Evolutionary conservation across 2,329 filamentous ascomycete genomes (phyloP).

Genomic region (Cyphellophora attinorum): DNA sequence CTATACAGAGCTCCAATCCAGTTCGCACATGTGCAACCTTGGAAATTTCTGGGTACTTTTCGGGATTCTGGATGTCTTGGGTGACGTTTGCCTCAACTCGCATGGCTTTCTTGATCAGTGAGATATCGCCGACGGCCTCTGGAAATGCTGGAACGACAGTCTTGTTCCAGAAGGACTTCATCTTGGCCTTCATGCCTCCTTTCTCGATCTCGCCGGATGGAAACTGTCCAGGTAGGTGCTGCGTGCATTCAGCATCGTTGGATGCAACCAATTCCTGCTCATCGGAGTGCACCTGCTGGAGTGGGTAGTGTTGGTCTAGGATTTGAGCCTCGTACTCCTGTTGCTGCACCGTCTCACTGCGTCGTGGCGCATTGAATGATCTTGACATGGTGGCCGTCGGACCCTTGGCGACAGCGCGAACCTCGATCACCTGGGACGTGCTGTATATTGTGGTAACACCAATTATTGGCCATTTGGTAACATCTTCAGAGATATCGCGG

Average conservation of each 20-base stretch:
- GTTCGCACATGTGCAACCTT: constrained; percentile 5
- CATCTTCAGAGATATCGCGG: no score
- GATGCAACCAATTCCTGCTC: constrained; percentile 2
- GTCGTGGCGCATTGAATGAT: constrained; percentile 2
- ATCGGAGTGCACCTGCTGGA: constrained; percentile 2
- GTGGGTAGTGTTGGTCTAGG: constrained; percentile 5
- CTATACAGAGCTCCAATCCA: constrained; percentile 5
- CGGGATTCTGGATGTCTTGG: constrained; percentile 7
- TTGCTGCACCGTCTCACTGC: constrained; percentile 8
- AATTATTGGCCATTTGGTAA: no score
- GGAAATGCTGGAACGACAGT: constrained; percentile 11
- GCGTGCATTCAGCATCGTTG: neutral
- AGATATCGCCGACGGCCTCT: constrained; percentile 9
- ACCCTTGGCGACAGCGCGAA: no score
- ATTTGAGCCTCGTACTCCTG: constrained; percentile 9
- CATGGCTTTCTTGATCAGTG: constrained; percentile 7
- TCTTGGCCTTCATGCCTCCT: constrained; percentile 6
- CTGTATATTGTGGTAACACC: no score
- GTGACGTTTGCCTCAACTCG: constrained; percentile 9
- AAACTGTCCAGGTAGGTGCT: constrained; percentile 1
- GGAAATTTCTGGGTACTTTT: constrained; percentile 7
- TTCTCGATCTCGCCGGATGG: neutral
- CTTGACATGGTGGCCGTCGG: no score
- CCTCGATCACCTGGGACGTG: no score
- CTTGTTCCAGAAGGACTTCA: constrained; percentile 12